Evolutionary conservation across 352 stramenopile species (phyloP).

Genomic region (Albugo candida): DNA sequence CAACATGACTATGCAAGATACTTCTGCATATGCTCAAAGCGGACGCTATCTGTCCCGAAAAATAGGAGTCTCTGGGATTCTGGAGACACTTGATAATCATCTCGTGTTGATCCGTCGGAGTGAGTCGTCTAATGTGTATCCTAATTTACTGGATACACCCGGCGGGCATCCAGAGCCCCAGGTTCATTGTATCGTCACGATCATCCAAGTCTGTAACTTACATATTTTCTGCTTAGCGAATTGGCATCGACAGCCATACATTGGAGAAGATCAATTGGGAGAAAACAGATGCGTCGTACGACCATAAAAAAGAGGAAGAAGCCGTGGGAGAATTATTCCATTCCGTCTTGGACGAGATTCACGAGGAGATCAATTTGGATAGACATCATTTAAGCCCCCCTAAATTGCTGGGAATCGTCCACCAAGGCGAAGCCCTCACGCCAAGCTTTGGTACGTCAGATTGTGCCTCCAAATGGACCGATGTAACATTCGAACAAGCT

Average conservation of each 20-base stretch:
- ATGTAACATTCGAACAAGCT: constrained; percentile 10
- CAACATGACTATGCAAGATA: constrained; percentile 3
- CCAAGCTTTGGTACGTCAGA: constrained; percentile 53
- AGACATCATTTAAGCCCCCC: constrained; percentile 17
- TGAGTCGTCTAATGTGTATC: constrained; percentile 43
- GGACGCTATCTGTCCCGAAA: constrained; percentile 30
- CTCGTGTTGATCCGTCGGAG: constrained; percentile 53
- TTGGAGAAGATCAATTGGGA: too few species aligned
- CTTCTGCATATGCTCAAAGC: constrained; percentile 17
- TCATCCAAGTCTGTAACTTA: background rate
- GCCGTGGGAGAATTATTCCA: constrained; percentile 31
- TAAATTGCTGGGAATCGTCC: constrained; percentile 44
- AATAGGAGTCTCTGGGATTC: constrained; percentile 45
- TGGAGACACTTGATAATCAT: constrained; percentile 39
- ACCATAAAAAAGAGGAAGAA: constrained; percentile 7
- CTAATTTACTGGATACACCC: constrained; percentile 50
- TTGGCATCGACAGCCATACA: background rate
- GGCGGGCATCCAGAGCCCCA: constrained; percentile 57
- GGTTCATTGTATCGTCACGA: constrained; percentile 3
- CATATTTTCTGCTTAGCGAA: background rate
- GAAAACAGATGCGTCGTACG: too few species aligned
- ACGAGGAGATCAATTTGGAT: constrained; percentile 60
- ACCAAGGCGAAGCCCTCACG: constrained; percentile 42
- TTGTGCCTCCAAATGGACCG: background rate
- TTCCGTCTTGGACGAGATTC: constrained; percentile 50